Base-by-base conservation (phyloP, 2,329 filamentous ascomycete species). In the Nothophaeocryptopus gaeumannii region DNA sequence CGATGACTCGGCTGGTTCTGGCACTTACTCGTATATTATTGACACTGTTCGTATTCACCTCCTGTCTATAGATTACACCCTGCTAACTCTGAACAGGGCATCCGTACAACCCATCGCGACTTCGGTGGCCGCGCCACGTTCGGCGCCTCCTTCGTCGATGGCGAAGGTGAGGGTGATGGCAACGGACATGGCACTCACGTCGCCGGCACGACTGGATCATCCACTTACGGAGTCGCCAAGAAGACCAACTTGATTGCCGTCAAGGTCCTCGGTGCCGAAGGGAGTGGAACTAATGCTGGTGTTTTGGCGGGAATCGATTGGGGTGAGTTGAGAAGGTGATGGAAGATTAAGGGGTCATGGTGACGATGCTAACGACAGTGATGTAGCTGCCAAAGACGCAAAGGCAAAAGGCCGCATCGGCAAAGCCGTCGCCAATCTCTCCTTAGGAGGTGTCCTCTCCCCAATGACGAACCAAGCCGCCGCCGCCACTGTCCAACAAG, bases 331-430 rank as follows among this genome's bases (percentile, higher is more conserved):
- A n/a, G n/a, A n/a, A n/a, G n/a, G n/a, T n/a, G n/a, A n/a, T n/a
- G n/a, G n/a, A n/a, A n/a, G n/a, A n/a, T n/a, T n/a, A n/a, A n/a
- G n/a, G n/a, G n/a, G 20, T 26, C 20, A 26, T 26, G 20, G 20
- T 26, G 20, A 7, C 7, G 20, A 26, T 26, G 20, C 20, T 26
- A 16, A 36, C 8, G 9, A 5, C 3, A 12, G 12, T 12, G 9
- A 26, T 20, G 37, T 41, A 36, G 45, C 73, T 20, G 64, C 74
- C 45, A 54, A 66, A 32, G 70, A 72, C 44, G 88, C 88, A 63
- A 89, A 92, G 78, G 26, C 44, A 32, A 88, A 75, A 67, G 86
- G 96, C 84, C 86, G 86, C 70, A 96, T 95, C 9, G 55, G 54
- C 26, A 58, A 55, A 36, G 39, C 57, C 29, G 57, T 59, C 38